These are phyloP conservation scores for Flaveria robusta DNA, from an alignment of 129 eudicot species.

Conservation along the genomic window DNA sequence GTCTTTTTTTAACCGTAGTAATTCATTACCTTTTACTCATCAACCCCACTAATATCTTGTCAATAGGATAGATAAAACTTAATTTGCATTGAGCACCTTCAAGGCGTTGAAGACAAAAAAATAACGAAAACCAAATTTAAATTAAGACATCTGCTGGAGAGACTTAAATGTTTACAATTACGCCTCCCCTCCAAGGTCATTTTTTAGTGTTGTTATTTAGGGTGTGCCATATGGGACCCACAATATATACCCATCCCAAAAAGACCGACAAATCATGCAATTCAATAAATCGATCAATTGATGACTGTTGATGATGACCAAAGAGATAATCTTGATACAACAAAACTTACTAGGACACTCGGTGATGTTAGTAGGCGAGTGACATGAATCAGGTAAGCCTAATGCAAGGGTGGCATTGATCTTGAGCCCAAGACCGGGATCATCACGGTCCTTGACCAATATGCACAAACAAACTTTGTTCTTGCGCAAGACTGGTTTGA, in stretches of 20 bases:
- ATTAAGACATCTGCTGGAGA: not conserved
- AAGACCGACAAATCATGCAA: not conserved
- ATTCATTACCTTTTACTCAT: not conserved
- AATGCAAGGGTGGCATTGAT: constrained; percentile 66
- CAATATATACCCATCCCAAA: not conserved
- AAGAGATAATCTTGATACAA: not conserved
- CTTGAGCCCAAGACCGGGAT: constrained; percentile 59
- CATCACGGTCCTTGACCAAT: constrained; percentile 62
- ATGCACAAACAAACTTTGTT: constrained; percentile 60
- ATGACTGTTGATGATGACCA: too few relatives aligned
- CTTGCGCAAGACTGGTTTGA: constrained; percentile 48
- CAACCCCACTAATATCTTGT: too few relatives aligned
- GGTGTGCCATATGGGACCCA: too few relatives aligned
- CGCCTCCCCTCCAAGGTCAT: too few relatives aligned
- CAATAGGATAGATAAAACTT: too few relatives aligned
- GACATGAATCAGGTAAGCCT: constrained; percentile 58
- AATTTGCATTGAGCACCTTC: too few relatives aligned
- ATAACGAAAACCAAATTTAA: too few relatives aligned
- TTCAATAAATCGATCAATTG: too few relatives aligned
- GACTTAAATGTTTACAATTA: too few relatives aligned
- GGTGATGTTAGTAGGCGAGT: constrained; percentile 41
- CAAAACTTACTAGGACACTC: constrained; percentile 56
- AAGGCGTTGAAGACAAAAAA: too few relatives aligned
- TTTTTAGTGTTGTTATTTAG: too few relatives aligned
- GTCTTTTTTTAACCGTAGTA: not conserved